Evolutionary conservation across 1,284 basidiomycete genomes (phyloP), one percentile per base, ranked within the genome.

Genomic region (Naganishia cerealis): DNA sequence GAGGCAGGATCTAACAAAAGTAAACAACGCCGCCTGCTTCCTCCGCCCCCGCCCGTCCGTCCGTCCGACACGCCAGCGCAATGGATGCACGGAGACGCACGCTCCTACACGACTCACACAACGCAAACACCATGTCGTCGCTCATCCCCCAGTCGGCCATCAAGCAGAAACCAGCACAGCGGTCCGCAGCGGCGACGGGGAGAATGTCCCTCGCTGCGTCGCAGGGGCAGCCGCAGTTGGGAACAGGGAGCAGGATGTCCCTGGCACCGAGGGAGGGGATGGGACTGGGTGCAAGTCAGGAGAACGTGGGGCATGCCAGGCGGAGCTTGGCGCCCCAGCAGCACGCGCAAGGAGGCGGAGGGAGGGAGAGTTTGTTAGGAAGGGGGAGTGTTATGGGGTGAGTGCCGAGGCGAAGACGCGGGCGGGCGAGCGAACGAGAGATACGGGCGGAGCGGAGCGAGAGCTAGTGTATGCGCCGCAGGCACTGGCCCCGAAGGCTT

Each of bases 111-210:
- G 3, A 78, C 86, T 71, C 83, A 82, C 16, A 86, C 76, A 62
- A 86, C 89, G 8, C 85, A 88, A 0, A 87, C 89, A 0, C 79
- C 85, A 67, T 90, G 89, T 82, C 90, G 89, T 33, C 74, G 78
- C 13, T 50, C 71, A 9, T 70, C 73, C 42, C 43, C 56, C 67
- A 55, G 86, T 87, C 29, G 87, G 88, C 8, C 86, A 86, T 52
- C 85, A 87, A 36, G 76, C 85, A 54, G n/a, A 67, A 67, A 55
- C 61, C 40, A 58, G 55, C 50, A 54, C 55, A 33, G 24, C 40
- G 36, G 6, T 65, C 48, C 16, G 65, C 62, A 15, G 56, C 39
- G 39, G 53, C 57, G 15, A 59, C 50, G 3, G 52, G 58, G 33
- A 86, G 88, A 54, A 82, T 84, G 18, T 86, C 84, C 43, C 85